phyloP scores from a whole-genome alignment of 1,284 basidiomycete genomes.

The Fomitopsis schrenkii region DNA sequence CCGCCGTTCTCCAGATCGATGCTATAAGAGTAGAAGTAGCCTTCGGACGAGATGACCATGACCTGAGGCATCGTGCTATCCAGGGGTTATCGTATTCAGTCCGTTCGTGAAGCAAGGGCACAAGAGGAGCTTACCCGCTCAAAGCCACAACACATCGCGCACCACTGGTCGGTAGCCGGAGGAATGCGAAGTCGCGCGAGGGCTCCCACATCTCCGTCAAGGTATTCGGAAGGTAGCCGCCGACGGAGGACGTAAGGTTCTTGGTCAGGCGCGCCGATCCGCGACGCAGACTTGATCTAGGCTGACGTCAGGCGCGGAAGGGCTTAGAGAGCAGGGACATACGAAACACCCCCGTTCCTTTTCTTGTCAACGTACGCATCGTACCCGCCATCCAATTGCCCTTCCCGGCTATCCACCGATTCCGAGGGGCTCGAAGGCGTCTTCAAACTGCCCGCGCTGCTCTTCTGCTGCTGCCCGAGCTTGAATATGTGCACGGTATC shows the following conservation, averaged over 20 bases:
- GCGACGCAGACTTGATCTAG: conserved; percentile 57
- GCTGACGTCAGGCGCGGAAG: neutral
- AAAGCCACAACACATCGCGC: conserved; percentile 82
- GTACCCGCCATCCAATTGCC: conserved; percentile 64
- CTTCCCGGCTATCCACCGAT: conserved; percentile 62
- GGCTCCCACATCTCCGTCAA: conserved; percentile 98
- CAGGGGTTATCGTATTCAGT: neutral
- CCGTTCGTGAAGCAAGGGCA: neutral
- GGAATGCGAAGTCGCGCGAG: conserved; percentile 89
- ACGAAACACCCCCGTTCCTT: conserved; percentile 51
- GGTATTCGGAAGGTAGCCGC: conserved; percentile 88
- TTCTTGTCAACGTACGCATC: conserved; percentile 73
- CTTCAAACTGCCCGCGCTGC: conserved; percentile 12
- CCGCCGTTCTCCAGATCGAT: conserved; percentile 97
- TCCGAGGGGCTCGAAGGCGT: conserved; percentile 52
- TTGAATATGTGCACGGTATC: conserved; percentile 99
- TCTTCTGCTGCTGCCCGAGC: conserved; percentile 44
- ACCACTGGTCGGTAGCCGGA: conserved; percentile 83
- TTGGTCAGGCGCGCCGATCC: conserved; percentile 80
- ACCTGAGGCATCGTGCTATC: conserved; percentile 89
- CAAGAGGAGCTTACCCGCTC: conserved; percentile 61
- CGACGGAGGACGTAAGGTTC: conserved; percentile 76
- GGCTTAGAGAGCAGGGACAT: conserved; percentile 1
- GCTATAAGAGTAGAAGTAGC: conserved; percentile 93
- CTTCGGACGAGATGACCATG: conserved; percentile 95